Base-by-base conservation (phyloP, 148 eudicot genomes). In the Mesembryanthemum crystallinum region DNA sequence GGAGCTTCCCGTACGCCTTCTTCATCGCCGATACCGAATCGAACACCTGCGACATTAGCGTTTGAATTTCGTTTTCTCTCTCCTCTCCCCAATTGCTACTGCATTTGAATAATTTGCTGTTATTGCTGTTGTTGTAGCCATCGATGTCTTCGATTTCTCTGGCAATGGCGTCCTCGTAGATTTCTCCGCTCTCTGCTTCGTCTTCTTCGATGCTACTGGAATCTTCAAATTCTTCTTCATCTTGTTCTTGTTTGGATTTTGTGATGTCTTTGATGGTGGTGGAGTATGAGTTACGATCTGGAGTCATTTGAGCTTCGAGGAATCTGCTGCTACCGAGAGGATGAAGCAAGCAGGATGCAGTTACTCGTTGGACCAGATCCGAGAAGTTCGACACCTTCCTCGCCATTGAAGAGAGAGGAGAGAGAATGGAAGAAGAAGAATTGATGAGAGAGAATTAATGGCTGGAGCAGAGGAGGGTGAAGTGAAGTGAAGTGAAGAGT, bases 311-410 rank as follows among this genome's bases (percentile, higher is more conserved):
- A 63, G 60, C 75, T 69, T 82, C 61, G 21, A 77, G 74, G 70
- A 84, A 84, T 24, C 91, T 79, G 77, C 58, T 64, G 76, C 80
- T 80, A 47, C 91, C 88, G 37, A 93, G 86, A 4, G 99, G 97
- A 72, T 92, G 89, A 52, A 90, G 89, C 73, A 95, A 82, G 82
- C 99, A 95, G 9, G 88, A 83, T 2, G 99, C 92, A 21, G 99
- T 89, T 69, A 92, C 99, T 4, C 99, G 87, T 75, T 95, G 99
- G 86, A 95, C 88, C 82, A 95, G 99, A 92, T 91, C 99, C 73
- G 99, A 87, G 78, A 95, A 90, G 65, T 91, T 88, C 10, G 94
- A 82, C 62, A 87, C 90, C 68, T 86, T 90, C 79, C 52, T 82
- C 1, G 90, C 81, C 80, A 82, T 78, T 70, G 32, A 33, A 24